A percentile compares a stretch with the other conserved stretches of the same genome.
phyloP scores from a whole-genome alignment of 495 filamentous ascomycete genomes.

The Staphylotrichum tortipilum region DNA sequence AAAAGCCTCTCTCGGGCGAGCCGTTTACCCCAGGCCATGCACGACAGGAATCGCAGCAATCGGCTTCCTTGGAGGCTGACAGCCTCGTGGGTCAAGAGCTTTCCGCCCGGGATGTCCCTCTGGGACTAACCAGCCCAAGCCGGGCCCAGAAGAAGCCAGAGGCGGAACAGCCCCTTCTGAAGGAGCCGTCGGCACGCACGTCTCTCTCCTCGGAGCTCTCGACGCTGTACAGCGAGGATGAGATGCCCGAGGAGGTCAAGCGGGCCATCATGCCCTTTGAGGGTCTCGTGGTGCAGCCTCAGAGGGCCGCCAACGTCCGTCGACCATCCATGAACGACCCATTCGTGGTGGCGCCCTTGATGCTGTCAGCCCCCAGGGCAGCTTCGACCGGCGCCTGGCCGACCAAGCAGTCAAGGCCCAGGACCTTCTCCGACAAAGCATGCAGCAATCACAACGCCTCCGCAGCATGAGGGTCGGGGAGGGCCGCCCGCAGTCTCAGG shows the following conservation, averaged over 20 bases:
- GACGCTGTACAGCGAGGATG: constrained; percentile 39
- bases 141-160: constrained; percentile 14
- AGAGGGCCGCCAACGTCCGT: constrained; percentile 6
- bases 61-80: constrained; percentile 28
- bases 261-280: constrained; percentile 7
- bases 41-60: constrained; percentile 25
- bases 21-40: constrained; percentile 5
- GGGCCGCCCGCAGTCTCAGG: background rate
- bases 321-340: constrained; percentile 8
- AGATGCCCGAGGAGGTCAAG: constrained; percentile 19
- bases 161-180: constrained; percentile 1
- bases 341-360: constrained; percentile 2
- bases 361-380: background rate
- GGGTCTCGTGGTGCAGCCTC: constrained; percentile 7
- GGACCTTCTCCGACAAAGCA: constrained; percentile 12
- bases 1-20: background rate
- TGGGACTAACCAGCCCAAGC: constrained; percentile 20
- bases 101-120: constrained; percentile 3
- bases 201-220: constrained; percentile 35
- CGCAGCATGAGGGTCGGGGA: constrained; percentile 8
- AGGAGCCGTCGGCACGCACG: constrained; percentile 24
- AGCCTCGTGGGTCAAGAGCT: constrained; percentile 20
- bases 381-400: constrained; percentile 2
- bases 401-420: background rate
- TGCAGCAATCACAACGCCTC: constrained; percentile 7